phyloP scores from a whole-genome alignment of 164 flowering plant species.

The Chloranthus sessilifolius region DNA sequence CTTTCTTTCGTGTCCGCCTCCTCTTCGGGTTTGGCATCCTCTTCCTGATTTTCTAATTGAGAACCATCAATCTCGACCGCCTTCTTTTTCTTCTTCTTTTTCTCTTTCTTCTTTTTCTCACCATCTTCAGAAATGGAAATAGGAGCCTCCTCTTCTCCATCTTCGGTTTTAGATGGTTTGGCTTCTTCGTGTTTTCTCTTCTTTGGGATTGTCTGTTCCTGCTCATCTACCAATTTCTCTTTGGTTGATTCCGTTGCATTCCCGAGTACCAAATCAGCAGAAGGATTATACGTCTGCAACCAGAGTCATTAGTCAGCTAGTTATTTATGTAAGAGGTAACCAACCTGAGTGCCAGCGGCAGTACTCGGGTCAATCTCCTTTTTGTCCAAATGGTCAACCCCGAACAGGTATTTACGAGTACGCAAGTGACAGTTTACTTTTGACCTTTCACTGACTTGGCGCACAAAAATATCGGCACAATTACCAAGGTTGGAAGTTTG shows the following conservation, averaged over 20 bases:
- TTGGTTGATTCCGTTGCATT: slow-evolving; percentile 9
- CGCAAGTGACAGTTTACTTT: no score
- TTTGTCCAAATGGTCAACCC: no score
- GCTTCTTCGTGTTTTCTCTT: slow-evolving; percentile 28
- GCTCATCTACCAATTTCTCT: slow-evolving; percentile 7
- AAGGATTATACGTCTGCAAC: slow-evolving; percentile 65
- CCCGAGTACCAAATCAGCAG: slow-evolving; percentile 59
- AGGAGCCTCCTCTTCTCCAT: slow-evolving; percentile 15
- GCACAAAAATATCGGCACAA: no score
- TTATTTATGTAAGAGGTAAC: no score
- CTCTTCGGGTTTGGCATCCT: slow-evolving; percentile 15
- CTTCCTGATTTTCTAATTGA: slow-evolving; percentile 7
- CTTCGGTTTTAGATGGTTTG: slow-evolving; percentile 11
- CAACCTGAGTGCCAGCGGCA: no score
- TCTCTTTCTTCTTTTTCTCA: slow-evolving; percentile 11
- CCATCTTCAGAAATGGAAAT: slow-evolving; percentile 10
- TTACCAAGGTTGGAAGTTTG: no score
- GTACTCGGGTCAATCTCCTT: no score
- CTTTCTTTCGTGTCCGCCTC: slow-evolving; percentile 7
- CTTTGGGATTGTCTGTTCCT: slow-evolving; percentile 13
- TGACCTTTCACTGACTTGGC: no score
- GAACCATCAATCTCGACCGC: slow-evolving; percentile 15
- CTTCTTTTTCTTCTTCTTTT: slow-evolving; percentile 28
- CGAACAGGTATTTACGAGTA: no score
- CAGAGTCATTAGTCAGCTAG: no score